Base-by-base conservation (phyloP, 1,284 basidiomycete species). In the Apiotrichum veenhuisii region DNA sequence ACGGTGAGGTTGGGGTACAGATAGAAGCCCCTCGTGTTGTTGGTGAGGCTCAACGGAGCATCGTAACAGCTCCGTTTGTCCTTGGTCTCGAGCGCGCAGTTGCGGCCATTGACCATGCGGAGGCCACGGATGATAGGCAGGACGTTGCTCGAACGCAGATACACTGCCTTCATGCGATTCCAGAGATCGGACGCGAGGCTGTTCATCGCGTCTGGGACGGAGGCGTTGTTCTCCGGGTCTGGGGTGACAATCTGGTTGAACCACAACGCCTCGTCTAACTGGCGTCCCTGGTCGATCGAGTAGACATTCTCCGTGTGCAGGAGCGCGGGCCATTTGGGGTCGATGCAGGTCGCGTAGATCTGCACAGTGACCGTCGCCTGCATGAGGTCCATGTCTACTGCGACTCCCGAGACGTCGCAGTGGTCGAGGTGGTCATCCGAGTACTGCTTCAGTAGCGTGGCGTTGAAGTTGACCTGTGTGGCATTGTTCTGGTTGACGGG, bases 281-380 rank as follows among this genome's bases (percentile, higher is more conserved):
- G 27, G n/a, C 43, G 33, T 27, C 36, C 41, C 42, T 45, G 25
- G 52, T 57, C 52, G 27, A 62, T 41, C 38, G 60, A 62, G 49
- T 56, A 62, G 38, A 46, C 46, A 43, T 43, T 54, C 27, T 34
- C 12, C 26, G 57, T 41, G 41, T 51, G 57, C 17, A 62, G 54
- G 14, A 62, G 57, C 1, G 60, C 60, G 1, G 60, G 60, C 60
- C 60, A 62, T 48, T 58, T 50, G 51, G 60, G 60, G 54, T 62
- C 60, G 20, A 62, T 57, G 57, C 60, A 62, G n/a, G 60, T 62
- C 11, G 60, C 60, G 37, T 62, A 62, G 26, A 59, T 46, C 54
- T 59, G 57, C 27, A 62, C 52, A 2, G 27, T 43, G 44, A 62
- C 52, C 15, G 44, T 26, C 30, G 60, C 54, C 37, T 54, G 52